Percentiles rank a stretch among this genome's conserved stretches.
Conservation (phyloP, 2,329 filamentous ascomycete species). For the Diaporthe sp. region DNA sequence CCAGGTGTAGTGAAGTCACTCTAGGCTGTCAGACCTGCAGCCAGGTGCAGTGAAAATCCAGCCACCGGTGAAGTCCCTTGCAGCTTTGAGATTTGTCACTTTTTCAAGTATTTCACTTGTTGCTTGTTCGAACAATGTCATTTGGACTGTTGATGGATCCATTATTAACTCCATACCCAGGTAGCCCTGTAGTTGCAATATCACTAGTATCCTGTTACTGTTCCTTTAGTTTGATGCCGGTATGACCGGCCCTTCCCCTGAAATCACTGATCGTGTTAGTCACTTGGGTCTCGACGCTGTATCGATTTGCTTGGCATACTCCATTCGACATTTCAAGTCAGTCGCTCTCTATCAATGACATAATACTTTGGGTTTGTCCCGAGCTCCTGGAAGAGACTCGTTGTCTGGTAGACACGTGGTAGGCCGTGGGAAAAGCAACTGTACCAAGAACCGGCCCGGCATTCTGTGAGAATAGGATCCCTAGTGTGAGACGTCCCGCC, state of each 20-base stretch:
- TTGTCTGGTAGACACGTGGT: slow-evolving; percentile 20
- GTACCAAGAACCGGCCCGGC: not conserved
- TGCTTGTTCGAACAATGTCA: slow-evolving; percentile 2
- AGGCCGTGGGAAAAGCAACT: not conserved
- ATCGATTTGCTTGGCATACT: not conserved
- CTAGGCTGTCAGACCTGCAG: not conserved
- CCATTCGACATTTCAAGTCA: not conserved
- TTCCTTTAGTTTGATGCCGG: not conserved
- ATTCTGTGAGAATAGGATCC: not conserved
- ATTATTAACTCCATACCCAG: not conserved
- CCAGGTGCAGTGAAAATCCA: not conserved
- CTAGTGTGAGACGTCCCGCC: not conserved
- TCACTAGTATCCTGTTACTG: not conserved
- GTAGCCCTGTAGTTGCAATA: not conserved
- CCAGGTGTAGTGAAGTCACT: not conserved
- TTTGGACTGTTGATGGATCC: not conserved
- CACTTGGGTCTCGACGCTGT: not conserved
- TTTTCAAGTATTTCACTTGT: not conserved
- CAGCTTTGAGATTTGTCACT: slow-evolving; percentile 5
- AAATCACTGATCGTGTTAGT: not conserved
- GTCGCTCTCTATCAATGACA: not conserved
- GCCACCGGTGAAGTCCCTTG: slow-evolving; percentile 23
- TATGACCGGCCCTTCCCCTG: not conserved
- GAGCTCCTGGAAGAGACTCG: not conserved
- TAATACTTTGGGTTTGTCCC: not conserved